Conservation (phyloP, 78 protist genomes). For the Corallochytrium limacisporum region DNA sequence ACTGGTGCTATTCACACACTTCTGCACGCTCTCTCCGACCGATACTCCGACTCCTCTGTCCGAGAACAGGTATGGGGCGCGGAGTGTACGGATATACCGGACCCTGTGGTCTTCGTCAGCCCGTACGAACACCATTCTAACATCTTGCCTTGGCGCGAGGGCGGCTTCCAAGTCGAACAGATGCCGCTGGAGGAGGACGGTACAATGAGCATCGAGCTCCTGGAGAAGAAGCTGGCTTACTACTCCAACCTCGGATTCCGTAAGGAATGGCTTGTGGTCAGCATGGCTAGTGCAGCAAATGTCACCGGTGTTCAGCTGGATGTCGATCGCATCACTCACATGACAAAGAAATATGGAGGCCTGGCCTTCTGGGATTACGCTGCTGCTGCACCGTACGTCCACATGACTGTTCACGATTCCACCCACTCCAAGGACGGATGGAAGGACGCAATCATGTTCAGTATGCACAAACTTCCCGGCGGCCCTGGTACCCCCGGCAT, state of each 20-base stretch:
- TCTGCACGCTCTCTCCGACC: neutral
- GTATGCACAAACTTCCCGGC: slow-evolving; percentile 81
- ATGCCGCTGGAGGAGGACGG: slow-evolving; percentile 17
- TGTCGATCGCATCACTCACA: slow-evolving; percentile 24
- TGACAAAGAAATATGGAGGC: slow-evolving; percentile 52
- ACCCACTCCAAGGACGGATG: neutral
- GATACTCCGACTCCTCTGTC: neutral
- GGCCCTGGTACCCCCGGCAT: slow-evolving; percentile 78
- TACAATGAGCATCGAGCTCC: slow-evolving; percentile 15
- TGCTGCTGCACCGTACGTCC: slow-evolving; percentile 67
- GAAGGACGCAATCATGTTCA: slow-evolving; percentile 67
- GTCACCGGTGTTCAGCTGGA: slow-evolving; percentile 65
- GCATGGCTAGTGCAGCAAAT: slow-evolving; percentile 73
- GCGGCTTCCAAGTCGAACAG: slow-evolving; percentile 15
- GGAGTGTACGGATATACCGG: neutral
- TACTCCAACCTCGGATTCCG: neutral
- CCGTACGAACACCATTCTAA: slow-evolving; percentile 84
- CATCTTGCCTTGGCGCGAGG: slow-evolving; percentile 84
- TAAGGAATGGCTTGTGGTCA: slow-evolving; percentile 2
- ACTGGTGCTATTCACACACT: slow-evolving; percentile 35
- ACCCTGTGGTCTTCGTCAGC: slow-evolving; percentile 42
- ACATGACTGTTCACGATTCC: slow-evolving; percentile 26
- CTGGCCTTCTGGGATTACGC: slow-evolving; percentile 74
- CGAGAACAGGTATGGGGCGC: neutral
- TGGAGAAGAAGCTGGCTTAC: slow-evolving; percentile 9